These are phyloP conservation scores for Lentinus tigrinus DNA, from an alignment of 768 basidiomycete species.

Conservation along the genomic window DNA sequence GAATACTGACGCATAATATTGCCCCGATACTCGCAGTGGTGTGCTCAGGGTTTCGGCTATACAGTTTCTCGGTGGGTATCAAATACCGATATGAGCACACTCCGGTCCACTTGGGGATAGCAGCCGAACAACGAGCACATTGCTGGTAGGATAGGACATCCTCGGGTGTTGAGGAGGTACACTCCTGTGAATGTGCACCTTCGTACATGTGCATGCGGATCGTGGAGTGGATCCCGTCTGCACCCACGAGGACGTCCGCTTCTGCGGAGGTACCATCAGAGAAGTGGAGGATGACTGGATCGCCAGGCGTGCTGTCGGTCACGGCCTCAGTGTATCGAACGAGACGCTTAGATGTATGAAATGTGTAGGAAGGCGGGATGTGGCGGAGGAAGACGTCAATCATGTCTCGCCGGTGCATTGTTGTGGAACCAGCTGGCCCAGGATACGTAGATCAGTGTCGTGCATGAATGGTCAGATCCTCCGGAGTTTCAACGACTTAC, in stretches of 20 bases:
- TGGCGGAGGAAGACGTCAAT: constrained; percentile 17
- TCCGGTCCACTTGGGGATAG: constrained; percentile 21
- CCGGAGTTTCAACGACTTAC: constrained; percentile 5
- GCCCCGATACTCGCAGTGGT: constrained; percentile 1
- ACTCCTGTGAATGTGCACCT: neutral
- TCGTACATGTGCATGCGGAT: constrained; percentile 17
- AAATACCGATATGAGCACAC: constrained; percentile 21
- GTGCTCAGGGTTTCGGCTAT: constrained; percentile 7
- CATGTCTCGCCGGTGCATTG: constrained; percentile 26
- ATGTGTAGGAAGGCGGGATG: constrained; percentile 15
- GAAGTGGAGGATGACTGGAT: constrained; percentile 7
- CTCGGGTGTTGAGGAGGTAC: neutral
- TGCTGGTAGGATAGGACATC: neutral
- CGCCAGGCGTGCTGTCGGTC: neutral
- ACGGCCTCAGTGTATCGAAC: constrained; percentile 8
- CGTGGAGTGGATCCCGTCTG: constrained; percentile 23
- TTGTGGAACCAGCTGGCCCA: constrained; percentile 23
- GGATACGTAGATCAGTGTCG: no score
- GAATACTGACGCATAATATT: constrained; percentile 1
- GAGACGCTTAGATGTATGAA: constrained; percentile 22
- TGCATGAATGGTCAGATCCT: neutral
- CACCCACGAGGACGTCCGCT: constrained; percentile 23
- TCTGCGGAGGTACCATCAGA: constrained; percentile 17
- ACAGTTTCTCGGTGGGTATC: constrained; percentile 16
- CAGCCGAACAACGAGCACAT: constrained; percentile 3